Percentiles rank a stretch among this genome's conserved stretches.
These are phyloP conservation scores for Ogataea hybrid DNA, from an alignment of 1,139 yeast genomes.

Conservation along the genomic window DNA sequence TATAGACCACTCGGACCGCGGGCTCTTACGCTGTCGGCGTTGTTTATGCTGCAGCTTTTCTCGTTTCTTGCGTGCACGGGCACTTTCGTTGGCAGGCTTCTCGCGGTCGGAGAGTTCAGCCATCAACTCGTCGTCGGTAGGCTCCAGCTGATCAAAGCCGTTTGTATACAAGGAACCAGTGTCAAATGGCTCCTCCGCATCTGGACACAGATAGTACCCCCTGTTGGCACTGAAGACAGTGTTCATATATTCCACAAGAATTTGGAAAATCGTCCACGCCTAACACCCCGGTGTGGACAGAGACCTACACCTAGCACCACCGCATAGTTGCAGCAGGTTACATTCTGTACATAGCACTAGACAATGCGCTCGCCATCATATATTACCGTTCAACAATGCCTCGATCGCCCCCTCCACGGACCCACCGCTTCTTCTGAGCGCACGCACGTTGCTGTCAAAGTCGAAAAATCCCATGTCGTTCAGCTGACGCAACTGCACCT, in stretches of 20 bases:
- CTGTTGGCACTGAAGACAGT: conserved; percentile 26
- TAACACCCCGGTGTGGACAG: not conserved
- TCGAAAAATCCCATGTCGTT: conserved; percentile 97
- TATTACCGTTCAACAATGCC: conserved; percentile 64
- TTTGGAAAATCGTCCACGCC: not conserved
- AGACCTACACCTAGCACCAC: conserved; percentile 3
- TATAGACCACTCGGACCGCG: conserved; percentile 2
- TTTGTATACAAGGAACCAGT: conserved; percentile 24
- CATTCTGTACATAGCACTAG: not conserved
- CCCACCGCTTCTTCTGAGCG: conserved; percentile 93
- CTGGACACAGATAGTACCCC: conserved; percentile 23
- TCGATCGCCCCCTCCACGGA: conserved; percentile 97
- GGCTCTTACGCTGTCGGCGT: conserved; percentile 3
- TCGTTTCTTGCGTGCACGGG: conserved; percentile 6
- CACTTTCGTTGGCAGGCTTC: not conserved
- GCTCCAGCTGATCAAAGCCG: conserved; percentile 34
- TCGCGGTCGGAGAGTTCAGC: conserved; percentile 8
- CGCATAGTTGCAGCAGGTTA: not conserved
- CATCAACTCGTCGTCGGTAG: conserved; percentile 4
- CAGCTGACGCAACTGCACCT: conserved; percentile 83
- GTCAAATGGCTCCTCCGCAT: conserved; percentile 16
- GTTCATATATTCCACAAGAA: conserved; percentile 3
- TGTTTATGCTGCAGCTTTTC: conserved; percentile 9
- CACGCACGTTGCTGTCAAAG: conserved; percentile 87
- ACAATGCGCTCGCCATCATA: conserved; percentile 13